Evolutionary conservation across 768 basidiomycete species (phyloP), one percentile per base, ranked within the genome.

Genomic region (Phaeotremella fagi): DNA sequence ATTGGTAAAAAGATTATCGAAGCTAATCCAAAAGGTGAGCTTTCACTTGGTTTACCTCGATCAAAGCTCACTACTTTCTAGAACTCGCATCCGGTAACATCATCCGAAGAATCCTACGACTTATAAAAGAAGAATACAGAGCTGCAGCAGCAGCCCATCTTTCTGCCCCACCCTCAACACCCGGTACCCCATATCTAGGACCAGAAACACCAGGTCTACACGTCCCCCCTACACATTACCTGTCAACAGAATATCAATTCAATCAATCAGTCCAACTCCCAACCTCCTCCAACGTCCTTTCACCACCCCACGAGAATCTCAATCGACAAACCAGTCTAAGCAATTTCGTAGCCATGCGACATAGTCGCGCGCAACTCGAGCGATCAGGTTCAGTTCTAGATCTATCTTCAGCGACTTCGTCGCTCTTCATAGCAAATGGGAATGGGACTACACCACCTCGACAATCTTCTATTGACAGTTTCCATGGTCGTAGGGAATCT

Each of bases 71-170:
- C 38, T 9, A 22, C 22, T 20, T 41, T 33, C 20, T 49, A 97
- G 95, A 99, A 72, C 85, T 92, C 68, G 87, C 90, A 41, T 86
- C 95, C 29, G 90, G 90, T 22, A 98, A 98, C 72, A 92, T 92
- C 20, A 86, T 92, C 35, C 83, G 91, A 33, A 90, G 90, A 67
- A 84, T 97, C 22, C 78, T 97, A 24, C 90, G 92, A 70, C 87
- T 95, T 67, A 86, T 99, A 52, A 82, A 90, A 45, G 95, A 99
- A 75, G 95, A 99, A 70, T 92, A 90, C 73, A 80, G 86, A 55
- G 87, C 91, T 3, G 89, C 89, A 1, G 83, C 60, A 80, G 14
- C 78, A 76, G 60, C 82, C 78, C 49, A 74, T 75, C 16, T 71
- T 20, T 64, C 62, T 20, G 45, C 54, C 24, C 61, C 63, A 25